A percentile compares a stretch with the other conserved stretches of the same genome.
Evolutionary conservation across 495 filamentous ascomycete species (phyloP).

Genomic region (Recurvomyces mirabilis): DNA sequence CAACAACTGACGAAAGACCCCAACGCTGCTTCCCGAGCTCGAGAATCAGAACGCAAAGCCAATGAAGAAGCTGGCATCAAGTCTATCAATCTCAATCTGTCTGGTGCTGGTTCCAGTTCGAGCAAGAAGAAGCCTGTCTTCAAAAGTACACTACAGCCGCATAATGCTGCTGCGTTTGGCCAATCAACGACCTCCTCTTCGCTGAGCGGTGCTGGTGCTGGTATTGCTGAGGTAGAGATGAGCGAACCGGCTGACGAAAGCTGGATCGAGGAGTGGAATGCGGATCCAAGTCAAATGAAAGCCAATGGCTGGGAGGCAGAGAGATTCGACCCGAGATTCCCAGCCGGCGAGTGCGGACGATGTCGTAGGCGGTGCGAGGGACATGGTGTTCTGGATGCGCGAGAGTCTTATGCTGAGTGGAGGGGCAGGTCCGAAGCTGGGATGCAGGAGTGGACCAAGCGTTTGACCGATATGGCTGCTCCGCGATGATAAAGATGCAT

Average conservation of each 20-base stretch:
- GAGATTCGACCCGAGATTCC: constrained; percentile 8
- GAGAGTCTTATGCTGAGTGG: not conserved
- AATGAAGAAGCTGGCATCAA: constrained; percentile 58
- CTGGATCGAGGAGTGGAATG: constrained; percentile 2
- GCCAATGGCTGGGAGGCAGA: constrained; percentile 13
- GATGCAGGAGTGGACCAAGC: not conserved
- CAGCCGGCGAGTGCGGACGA: not conserved
- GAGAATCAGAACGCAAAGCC: constrained; percentile 40
- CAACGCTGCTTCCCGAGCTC: constrained; percentile 46
- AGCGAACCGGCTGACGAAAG: not conserved
- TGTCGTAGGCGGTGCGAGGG: not conserved
- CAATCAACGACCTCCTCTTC: no score
- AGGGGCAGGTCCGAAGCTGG: not conserved
- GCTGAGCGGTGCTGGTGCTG: not conserved
- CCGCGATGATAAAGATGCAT: no score
- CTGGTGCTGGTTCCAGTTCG: not conserved
- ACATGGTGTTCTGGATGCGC: not conserved
- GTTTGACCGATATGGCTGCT: not conserved
- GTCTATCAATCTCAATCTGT: constrained; percentile 39
- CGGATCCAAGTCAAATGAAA: constrained; percentile 6
- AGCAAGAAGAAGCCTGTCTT: constrained; percentile 21
- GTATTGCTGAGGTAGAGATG: not conserved
- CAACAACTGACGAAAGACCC: constrained; percentile 53
- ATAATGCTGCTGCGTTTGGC: constrained; percentile 7
- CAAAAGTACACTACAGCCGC: constrained; percentile 17